Evolutionary conservation across 805 yeast species (phyloP), one percentile per base, ranked within the genome.

Genomic region (Saccharomyces mikatae): DNA sequence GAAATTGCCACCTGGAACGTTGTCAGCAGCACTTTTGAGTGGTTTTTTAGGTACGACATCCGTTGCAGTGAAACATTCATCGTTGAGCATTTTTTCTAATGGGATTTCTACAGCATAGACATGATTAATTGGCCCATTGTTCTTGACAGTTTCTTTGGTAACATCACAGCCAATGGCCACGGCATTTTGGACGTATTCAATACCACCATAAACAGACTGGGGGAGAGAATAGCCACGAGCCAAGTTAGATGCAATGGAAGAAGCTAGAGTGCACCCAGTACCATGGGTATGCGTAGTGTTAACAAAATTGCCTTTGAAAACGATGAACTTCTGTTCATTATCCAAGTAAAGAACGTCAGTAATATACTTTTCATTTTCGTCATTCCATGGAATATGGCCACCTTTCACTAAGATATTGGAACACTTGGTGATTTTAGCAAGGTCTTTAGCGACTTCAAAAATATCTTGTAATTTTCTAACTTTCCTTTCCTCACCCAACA

Each of bases 201-300:
- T 78, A 0, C 86, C 81, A 22, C 76, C 71, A 8, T 75, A 74
- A 6, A 87, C 78, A 0, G 96, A 74, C 2, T 74, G 75, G 2
- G 61, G 58, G 8, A 87, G 62, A 0, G 72, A 32, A 36, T 64
- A 59, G 0, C 84, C 84, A 36, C 74, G 74, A 2, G 96, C 91
- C 27, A 89, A 60, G 60, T 86, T 81, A 1, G 94, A 82, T 0
- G 94, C 84, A 58, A 90, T 84, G 0, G 96, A 78, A 0, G 96
- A 83, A 0, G 95, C 82, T 51, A 90, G 74, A 0, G 96, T 87
- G 69, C 97, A 90, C 1, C 97, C 97, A 3, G 96, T 88, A 11
- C 97, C 97, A 67, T 90, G 97, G 1, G 88, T 82, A 62, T 84
- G 80, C 2, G 70, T 67, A 0, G 89, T 74, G 6, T 71, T 62